Conservation (phyloP, 352 stramenopile genomes). For the Globisporangium uncinulatum region DNA sequence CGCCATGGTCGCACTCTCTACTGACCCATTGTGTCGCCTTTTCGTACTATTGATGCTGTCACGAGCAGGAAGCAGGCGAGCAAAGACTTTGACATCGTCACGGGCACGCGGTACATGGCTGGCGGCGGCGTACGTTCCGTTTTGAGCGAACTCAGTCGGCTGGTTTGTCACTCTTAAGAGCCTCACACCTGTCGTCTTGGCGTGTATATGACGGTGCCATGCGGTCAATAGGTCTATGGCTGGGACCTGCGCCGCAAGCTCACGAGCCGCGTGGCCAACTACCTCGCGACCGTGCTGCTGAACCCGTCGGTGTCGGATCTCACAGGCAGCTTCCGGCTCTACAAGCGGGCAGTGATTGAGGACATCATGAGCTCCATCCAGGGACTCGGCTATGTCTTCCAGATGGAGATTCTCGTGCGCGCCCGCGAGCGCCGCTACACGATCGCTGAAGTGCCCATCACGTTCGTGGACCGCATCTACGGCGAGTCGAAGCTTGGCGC, state of each 20-base stretch:
- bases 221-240: slow-evolving; percentile 77
- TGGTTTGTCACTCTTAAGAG: too few relatives aligned
- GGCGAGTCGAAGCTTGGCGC: slow-evolving; percentile 97
- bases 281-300: slow-evolving; percentile 95
- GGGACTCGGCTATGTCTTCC: slow-evolving; percentile 95
- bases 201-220: too few relatives aligned
- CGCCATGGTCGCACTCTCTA: too few relatives aligned
- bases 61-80: slow-evolving; percentile 55
- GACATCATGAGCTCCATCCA: slow-evolving; percentile 91
- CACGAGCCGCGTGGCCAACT: slow-evolving; percentile 96
- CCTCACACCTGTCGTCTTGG: too few relatives aligned
- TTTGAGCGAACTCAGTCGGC: too few relatives aligned
- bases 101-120: slow-evolving; percentile 91
- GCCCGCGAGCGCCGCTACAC: slow-evolving; percentile 88
- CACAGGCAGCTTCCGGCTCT: slow-evolving; percentile 97
- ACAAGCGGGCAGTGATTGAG: slow-evolving; percentile 93
- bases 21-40: neutral
- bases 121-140: slow-evolving; percentile 89
- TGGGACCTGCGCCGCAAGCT: slow-evolving; percentile 97
- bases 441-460: slow-evolving; percentile 96
- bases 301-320: slow-evolving; percentile 94
- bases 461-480: slow-evolving; percentile 98
- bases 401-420: slow-evolving; percentile 98
- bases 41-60: slow-evolving; percentile 1
- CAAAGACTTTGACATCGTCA: slow-evolving; percentile 93